Evolutionary conservation across 2,329 filamentous ascomycete genomes (phyloP).

Genomic region (Sarocladiaceae sp.): DNA sequence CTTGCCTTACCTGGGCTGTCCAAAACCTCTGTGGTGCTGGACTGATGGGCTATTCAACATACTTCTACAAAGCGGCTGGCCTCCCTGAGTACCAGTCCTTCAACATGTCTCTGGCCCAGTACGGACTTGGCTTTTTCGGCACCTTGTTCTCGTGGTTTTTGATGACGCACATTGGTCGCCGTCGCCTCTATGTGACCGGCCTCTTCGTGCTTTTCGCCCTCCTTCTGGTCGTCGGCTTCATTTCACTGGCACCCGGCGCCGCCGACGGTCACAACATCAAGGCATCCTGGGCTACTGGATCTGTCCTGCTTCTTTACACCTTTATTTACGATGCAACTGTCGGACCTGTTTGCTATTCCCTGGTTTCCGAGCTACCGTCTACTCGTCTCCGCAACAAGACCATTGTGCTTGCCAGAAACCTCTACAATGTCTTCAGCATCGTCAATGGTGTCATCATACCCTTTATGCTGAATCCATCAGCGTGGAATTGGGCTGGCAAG

Average conservation of each 20-base stretch:
- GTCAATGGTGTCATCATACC: conserved; percentile 18
- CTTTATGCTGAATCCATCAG: conserved; percentile 16
- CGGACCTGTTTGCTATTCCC: conserved; percentile 69
- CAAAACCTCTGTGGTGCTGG: too few relatives aligned
- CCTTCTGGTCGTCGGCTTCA: conserved; percentile 32
- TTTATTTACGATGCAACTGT: conserved; percentile 36
- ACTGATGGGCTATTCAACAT: too few relatives aligned
- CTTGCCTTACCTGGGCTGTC: too few relatives aligned
- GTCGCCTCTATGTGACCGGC: conserved; percentile 34
- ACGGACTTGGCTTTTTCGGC: too few relatives aligned
- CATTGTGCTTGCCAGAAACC: conserved; percentile 38
- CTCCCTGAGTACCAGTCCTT: too few relatives aligned
- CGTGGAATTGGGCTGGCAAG: conserved; percentile 19
- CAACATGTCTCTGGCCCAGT: too few relatives aligned
- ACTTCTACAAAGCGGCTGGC: too few relatives aligned
- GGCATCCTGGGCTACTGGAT: conserved; percentile 33
- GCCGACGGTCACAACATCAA: conserved; percentile 22
- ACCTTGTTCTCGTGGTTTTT: too few relatives aligned
- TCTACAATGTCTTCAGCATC: conserved; percentile 14
- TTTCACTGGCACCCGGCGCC: conserved; percentile 23
- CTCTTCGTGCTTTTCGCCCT: conserved; percentile 28
- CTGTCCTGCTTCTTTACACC: conserved; percentile 36
- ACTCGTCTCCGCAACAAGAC: conserved; percentile 43
- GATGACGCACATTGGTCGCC: too few relatives aligned
- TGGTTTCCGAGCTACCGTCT: conserved; percentile 56